Conservation (phyloP, 2,329 filamentous ascomycete genomes). For the Colletotrichum lupini region DNA sequence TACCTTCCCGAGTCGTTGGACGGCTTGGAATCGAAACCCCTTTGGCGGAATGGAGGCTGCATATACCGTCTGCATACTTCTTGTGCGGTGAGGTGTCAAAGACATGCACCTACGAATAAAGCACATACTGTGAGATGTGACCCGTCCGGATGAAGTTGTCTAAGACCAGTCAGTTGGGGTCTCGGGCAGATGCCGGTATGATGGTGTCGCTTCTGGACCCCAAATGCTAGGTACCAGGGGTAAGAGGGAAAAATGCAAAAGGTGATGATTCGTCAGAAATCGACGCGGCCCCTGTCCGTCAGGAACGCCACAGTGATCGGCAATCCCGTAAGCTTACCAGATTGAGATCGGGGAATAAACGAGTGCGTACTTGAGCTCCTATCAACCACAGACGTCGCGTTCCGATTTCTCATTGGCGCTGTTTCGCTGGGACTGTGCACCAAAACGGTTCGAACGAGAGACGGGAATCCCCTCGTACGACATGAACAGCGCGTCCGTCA, state of each 20-base stretch:
- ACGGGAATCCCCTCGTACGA: neutral
- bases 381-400: constrained; percentile 8
- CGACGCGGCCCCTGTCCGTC: constrained; percentile 24
- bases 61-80: neutral
- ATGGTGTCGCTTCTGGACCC: neutral
- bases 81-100: neutral
- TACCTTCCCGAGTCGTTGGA: neutral
- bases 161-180: neutral
- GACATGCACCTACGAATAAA: neutral
- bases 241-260: neutral
- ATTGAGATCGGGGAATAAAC: constrained; percentile 21
- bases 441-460: constrained; percentile 4
- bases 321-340: constrained; percentile 35
- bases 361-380: constrained; percentile 22
- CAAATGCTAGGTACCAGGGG: neutral
- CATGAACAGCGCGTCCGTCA: neutral
- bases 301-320: constrained; percentile 38
- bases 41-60: neutral
- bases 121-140: neutral
- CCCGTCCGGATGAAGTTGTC: constrained; percentile 3
- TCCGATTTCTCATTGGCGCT: constrained; percentile 2
- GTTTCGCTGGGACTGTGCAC: neutral
- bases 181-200: neutral
- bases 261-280: constrained; percentile 9
- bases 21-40: neutral